Percentiles rank a stretch among this genome's conserved stretches.
phyloP scores from a whole-genome alignment of 768 basidiomycete genomes.

The Lanmaoa pseudosensibilis region DNA sequence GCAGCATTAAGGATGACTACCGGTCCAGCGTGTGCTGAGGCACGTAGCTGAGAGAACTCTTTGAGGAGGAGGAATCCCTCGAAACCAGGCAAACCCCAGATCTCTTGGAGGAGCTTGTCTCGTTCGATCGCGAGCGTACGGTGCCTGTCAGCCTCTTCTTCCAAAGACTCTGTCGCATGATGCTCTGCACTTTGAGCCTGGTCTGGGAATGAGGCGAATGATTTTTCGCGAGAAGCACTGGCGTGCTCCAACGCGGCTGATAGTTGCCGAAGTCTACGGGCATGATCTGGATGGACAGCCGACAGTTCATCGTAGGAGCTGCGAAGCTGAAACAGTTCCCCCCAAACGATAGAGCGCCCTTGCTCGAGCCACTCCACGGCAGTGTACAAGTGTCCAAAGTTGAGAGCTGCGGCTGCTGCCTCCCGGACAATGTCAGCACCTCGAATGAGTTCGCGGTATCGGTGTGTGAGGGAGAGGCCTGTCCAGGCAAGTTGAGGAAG shows the following conservation, averaged over 20 bases:
- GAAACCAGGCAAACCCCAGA: background rate
- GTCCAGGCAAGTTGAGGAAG: background rate
- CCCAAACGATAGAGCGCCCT: slow-evolving; percentile 7
- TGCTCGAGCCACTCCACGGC: slow-evolving; percentile 12
- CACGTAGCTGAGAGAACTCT: background rate
- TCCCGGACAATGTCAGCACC: slow-evolving; percentile 14
- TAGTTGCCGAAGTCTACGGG: background rate
- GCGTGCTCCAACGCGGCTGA: background rate
- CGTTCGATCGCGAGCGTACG: background rate
- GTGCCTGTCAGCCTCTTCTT: background rate
- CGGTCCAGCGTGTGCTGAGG: background rate
- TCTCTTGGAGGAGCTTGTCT: background rate
- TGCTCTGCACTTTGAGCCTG: too few species aligned
- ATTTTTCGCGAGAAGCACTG: background rate
- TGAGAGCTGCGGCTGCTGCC: slow-evolving; percentile 20
- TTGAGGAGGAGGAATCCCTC: background rate
- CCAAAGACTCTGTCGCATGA: too few species aligned
- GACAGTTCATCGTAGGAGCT: background rate
- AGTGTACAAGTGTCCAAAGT: background rate
- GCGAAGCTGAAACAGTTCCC: slow-evolving; percentile 7
- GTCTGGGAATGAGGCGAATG: background rate
- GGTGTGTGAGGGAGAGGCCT: background rate
- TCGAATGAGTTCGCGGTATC: background rate
- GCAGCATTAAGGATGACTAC: background rate
- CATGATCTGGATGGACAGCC: background rate